phyloP scores from a whole-genome alignment of 805 yeast genomes.

The Ogataea haglerorum region DNA sequence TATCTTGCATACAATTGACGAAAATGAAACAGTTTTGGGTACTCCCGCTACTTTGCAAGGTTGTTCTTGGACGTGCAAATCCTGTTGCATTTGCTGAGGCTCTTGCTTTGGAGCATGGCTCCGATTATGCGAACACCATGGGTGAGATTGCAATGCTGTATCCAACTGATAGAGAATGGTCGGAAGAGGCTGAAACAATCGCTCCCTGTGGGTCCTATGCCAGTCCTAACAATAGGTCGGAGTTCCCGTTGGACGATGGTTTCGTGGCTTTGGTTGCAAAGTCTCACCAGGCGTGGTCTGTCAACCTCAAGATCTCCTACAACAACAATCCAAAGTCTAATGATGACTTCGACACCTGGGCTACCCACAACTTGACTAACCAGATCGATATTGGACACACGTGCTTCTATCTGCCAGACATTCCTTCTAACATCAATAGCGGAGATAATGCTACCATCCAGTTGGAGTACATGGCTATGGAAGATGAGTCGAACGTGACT shows the following conservation, averaged over 20 bases:
- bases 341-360: conserved; percentile 39
- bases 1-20: not conserved
- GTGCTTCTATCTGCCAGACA: conserved; percentile 44
- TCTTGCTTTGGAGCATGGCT: conserved; percentile 35
- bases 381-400: conserved; percentile 44
- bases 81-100: conserved; percentile 33
- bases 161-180: conserved; percentile 45
- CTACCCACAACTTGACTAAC: conserved; percentile 36
- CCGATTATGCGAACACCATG: conserved; percentile 35
- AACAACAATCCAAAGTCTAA: conserved; percentile 37
- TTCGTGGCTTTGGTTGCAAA: conserved; percentile 45
- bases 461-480: conserved; percentile 44
- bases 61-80: conserved; percentile 24
- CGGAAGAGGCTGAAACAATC: conserved; percentile 40
- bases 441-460: conserved; percentile 46
- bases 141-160: conserved; percentile 40
- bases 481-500: conserved; percentile 36
- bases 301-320: conserved; percentile 41
- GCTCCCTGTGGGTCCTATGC: conserved; percentile 46
- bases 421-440: conserved; percentile 33
- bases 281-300: conserved; percentile 37
- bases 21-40: conserved; percentile 13
- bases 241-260: conserved; percentile 46
- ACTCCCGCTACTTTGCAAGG: conserved; percentile 13
- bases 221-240: conserved; percentile 37